Evolutionary conservation across 208 protist genomes (phyloP).

Genomic region (Balamuthia mandrillaris): DNA sequence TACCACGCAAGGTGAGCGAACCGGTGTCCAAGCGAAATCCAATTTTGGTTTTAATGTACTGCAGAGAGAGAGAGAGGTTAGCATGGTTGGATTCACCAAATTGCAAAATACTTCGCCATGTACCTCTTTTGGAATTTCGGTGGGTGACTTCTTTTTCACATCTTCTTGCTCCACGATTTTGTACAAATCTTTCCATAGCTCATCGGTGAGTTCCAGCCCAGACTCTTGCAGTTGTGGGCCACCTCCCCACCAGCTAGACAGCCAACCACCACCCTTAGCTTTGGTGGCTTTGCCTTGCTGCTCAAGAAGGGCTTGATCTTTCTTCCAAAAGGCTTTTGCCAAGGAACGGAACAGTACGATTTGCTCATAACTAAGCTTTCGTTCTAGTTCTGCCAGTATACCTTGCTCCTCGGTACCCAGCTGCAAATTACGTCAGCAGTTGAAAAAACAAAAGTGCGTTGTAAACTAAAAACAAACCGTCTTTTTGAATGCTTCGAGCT

Average conservation of each 20-base stretch:
- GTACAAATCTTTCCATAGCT: slow-evolving; percentile 23
- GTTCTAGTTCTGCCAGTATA: slow-evolving; percentile 3
- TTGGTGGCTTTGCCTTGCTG: neutral
- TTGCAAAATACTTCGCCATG: neutral
- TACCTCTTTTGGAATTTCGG: neutral
- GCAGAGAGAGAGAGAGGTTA: neutral
- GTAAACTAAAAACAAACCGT: neutral
- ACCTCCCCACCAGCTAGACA: neutral
- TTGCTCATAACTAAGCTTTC: slow-evolving; percentile 8
- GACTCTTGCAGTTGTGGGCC: neutral
- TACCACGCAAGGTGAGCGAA: neutral
- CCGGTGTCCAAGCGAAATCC: neutral
- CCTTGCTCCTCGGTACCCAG: neutral
- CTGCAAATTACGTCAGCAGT: neutral
- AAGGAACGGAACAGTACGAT: slow-evolving; percentile 26
- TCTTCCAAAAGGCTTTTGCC: slow-evolving; percentile 19
- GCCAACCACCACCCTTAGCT: neutral
- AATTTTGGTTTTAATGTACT: slow-evolving; percentile 9
- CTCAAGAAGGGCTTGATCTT: slow-evolving; percentile 12
- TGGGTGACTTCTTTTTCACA: neutral
- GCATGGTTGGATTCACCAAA: neutral
- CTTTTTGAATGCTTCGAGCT: neutral
- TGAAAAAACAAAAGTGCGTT: neutral
- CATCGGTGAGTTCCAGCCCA: slow-evolving; percentile 27
- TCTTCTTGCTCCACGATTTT: slow-evolving; percentile 15